Evolutionary conservation across 2,329 filamentous ascomycete genomes (phyloP), one percentile per base, ranked within the genome.

Genomic region (Lecanosticta acicola): DNA sequence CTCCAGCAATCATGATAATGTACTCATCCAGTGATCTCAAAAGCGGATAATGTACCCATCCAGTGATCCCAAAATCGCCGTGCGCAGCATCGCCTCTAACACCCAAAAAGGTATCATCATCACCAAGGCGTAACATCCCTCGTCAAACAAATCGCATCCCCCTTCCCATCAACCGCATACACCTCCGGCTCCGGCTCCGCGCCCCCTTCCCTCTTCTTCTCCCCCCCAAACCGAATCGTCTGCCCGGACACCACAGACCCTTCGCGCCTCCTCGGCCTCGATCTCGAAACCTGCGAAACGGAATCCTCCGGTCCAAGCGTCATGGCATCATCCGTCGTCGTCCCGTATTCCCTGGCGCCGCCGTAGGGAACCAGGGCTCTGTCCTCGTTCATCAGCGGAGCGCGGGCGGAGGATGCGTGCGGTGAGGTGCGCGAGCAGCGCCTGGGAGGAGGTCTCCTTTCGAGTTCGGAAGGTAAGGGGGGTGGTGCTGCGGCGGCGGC

Each of bases 291-390:
- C 24, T 51, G 43, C 13, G 45, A 49, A 16, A 53, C 49, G 16
- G 53, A 56, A 32, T 56, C 53, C 32, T 45, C 46, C 13, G 50
- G 53, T 16, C n/a, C n/a, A n/a, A n/a, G n/a, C n/a, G n/a, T n/a
- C n/a, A n/a, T n/a, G n/a, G n/a, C n/a, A n/a, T n/a, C 39, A 32
- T 37, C 11, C 45, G 18, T 16, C 14, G 13, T 29, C 11, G 37
- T 19, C 18, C 4, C 26, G 3, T 16, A 14, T 10, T 39, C 16
- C 9, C 26, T 39, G 8, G 9, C 20, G 16, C 7, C 21, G 32
- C 13, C 32, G 34, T 37, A 37, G 16, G 9, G 9, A 9, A 37
- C 34, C n/a, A 37, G 4, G 14, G 34, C 34, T 17, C 16, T 16
- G n/a, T 13, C 5, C 7, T 35, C 18, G 33, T 35, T 5, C 8